Evolutionary conservation across 495 filamentous ascomycete species (phyloP).

Genomic region (Daldinia childiae): DNA sequence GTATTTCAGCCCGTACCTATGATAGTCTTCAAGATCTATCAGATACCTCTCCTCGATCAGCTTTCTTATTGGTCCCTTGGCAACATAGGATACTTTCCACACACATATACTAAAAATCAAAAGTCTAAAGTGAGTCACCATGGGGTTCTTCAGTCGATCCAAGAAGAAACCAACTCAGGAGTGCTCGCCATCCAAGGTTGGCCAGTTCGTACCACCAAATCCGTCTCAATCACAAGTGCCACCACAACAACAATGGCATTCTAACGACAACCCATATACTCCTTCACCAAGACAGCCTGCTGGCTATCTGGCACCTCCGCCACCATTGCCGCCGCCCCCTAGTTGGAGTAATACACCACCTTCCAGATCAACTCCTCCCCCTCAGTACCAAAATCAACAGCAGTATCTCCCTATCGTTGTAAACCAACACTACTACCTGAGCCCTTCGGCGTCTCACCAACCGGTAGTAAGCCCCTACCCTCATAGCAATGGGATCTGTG

Average conservation of each 20-base stretch:
- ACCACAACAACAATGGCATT: conserved; percentile 40
- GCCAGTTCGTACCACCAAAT: conserved; percentile 31
- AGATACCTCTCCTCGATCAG: conserved; percentile 18
- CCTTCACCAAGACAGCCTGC: conserved; percentile 44
- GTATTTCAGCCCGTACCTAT: conserved; percentile 14
- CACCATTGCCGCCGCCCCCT: conserved; percentile 44
- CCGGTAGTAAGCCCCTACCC: conserved; percentile 32
- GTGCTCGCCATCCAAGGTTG: conserved; percentile 28
- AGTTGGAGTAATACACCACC: conserved; percentile 43
- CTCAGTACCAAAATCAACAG: conserved; percentile 43
- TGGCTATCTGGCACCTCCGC: conserved; percentile 45
- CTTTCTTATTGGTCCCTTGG: conserved; percentile 22
- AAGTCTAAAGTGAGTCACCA: conserved; percentile 35
- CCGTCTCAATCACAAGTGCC: conserved; percentile 34
- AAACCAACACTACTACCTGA: conserved; percentile 60
- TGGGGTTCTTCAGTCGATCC: conserved; percentile 58
- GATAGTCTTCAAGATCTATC: conserved; percentile 3
- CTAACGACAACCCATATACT: conserved; percentile 32
- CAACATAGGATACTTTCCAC: conserved; percentile 3
- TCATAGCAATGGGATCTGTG: conserved; percentile 26
- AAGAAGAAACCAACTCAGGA: conserved; percentile 53
- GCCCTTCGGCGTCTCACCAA: conserved; percentile 41
- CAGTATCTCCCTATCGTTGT: conserved; percentile 55
- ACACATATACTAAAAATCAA: conserved; percentile 9
- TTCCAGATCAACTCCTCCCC: conserved; percentile 21